phyloP scores from a whole-genome alignment of 176 grass and related monocot species.

The Eleusine coracana region DNA sequence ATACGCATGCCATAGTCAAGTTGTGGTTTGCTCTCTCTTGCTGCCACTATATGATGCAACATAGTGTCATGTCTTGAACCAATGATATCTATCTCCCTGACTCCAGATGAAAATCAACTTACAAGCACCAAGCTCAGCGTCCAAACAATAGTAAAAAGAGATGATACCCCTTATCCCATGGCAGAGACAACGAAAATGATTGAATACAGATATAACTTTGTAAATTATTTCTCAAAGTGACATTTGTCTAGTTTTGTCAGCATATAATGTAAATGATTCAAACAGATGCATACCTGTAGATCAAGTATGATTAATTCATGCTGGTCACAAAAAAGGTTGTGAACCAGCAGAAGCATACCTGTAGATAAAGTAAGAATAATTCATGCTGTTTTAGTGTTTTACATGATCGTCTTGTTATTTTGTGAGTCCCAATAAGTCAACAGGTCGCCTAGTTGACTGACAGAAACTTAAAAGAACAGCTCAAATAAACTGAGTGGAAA shows the following conservation, averaged over 20 bases:
- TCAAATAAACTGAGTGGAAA: not conserved
- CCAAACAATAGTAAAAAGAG: not conserved
- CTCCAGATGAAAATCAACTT: not conserved
- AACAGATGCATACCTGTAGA: slow-evolving; percentile 15
- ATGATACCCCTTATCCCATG: not conserved
- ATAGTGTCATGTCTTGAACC: not conserved
- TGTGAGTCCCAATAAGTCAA: not conserved
- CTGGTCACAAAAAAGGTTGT: not conserved
- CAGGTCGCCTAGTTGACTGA: not conserved
- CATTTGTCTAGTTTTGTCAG: not conserved
- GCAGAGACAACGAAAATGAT: not conserved
- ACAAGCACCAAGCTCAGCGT: not conserved
- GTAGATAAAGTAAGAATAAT: no score
- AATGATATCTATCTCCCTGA: not conserved
- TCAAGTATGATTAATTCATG: not conserved
- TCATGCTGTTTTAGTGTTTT: not conserved
- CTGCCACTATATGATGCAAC: not conserved
- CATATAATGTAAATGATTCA: not conserved
- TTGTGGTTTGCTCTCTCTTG: not conserved
- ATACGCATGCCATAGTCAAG: not conserved
- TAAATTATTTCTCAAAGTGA: not conserved
- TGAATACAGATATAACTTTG: not conserved
- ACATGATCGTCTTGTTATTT: not conserved
- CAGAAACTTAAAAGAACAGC: slow-evolving; percentile 9
- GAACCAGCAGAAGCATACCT: no score